Base-by-base conservation (phyloP, 345 rosid genomes). In the Linum trigynum region DNA sequence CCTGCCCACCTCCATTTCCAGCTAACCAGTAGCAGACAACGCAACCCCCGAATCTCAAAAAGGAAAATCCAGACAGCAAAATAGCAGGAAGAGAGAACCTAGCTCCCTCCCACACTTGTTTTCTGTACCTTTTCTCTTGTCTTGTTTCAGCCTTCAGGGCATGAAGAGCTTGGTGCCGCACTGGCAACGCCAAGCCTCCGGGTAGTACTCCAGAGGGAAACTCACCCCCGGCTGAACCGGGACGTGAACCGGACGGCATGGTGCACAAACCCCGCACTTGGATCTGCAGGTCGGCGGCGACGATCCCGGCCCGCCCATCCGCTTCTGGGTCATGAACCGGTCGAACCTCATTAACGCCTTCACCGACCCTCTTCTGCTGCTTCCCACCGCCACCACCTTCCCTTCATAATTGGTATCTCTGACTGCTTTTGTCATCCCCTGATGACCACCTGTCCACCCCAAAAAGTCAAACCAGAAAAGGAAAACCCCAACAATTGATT, bases 181-280 rank as follows among this genome's bases (percentile, higher is more conserved):
- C 81, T 88, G 85, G 81, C 99, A 94, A 10, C 99, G 87, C 99
- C 99, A 90, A 57, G 99, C 97, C 80, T 94, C 99, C 14, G 99
- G 97, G 69, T 90, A 90, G 74, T 94, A 94, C 83, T 94, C 97
- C 38, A 80, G 71, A 55, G 96, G 95, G 64, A 75, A 56, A 62
- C 79, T 81, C 12, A 82, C 62, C 50, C 96, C 92, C 2, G 91
- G 95, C 62, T 85, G 91, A 69, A 94, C 77, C 64, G 99, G 85
- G 59, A 94, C 96, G 65, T 87, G 99, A 74, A 90, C 97, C 66
- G 96, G 81, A 56, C 71, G 62, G 79, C 99, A 94, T 14, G 99
- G 97, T 8, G 70, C 76, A 75, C 97, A 94, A 60, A 64, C 73
- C 15, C 90, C 92, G 72, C 99, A 94, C 85, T 79, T 88, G 70